Percentiles rank a stretch among this genome's conserved stretches.
phyloP scores from a whole-genome alignment of 345 rosid species.

The Laguncularia racemosa region DNA sequence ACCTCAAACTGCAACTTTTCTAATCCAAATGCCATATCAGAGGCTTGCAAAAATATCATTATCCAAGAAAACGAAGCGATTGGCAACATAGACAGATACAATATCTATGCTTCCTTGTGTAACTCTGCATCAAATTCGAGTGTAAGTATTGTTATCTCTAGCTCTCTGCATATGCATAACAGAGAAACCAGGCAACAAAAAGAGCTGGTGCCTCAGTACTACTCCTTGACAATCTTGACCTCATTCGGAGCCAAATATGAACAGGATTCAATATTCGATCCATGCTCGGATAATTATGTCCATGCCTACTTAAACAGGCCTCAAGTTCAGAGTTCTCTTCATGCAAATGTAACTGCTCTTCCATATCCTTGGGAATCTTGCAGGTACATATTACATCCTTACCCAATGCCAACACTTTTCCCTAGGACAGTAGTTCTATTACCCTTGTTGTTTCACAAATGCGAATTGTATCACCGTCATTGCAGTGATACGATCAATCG shows the following conservation, averaged over 20 bases:
- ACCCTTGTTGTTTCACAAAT: background rate
- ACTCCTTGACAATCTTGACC: background rate
- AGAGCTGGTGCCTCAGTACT: background rate
- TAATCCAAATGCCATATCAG: conserved; percentile 6
- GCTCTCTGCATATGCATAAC: conserved; percentile 15
- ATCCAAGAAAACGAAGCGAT: conserved; percentile 2
- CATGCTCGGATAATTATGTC: conserved; percentile 29
- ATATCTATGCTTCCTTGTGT: conserved; percentile 39
- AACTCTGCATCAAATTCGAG: conserved; percentile 5
- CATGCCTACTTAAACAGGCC: conserved; percentile 28
- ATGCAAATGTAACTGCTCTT: conserved; percentile 19
- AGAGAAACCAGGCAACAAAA: background rate
- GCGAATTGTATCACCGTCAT: conserved; percentile 6
- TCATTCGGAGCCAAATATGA: background rate
- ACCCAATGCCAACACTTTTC: background rate
- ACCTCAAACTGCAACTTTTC: conserved; percentile 24
- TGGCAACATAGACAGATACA: conserved; percentile 21
- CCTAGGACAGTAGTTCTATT: background rate
- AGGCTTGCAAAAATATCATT: conserved; percentile 8
- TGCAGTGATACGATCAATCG: background rate
- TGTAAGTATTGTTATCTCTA: background rate
- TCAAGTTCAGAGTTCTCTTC: conserved; percentile 38
- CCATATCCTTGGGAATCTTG: conserved; percentile 24
- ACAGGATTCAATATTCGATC: conserved; percentile 32
- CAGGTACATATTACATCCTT: conserved; percentile 16